Percentiles rank a stretch among this genome's conserved stretches.
phyloP scores from a whole-genome alignment of 2,329 filamentous ascomycete species.

The Hymenoscyphus scutula region DNA sequence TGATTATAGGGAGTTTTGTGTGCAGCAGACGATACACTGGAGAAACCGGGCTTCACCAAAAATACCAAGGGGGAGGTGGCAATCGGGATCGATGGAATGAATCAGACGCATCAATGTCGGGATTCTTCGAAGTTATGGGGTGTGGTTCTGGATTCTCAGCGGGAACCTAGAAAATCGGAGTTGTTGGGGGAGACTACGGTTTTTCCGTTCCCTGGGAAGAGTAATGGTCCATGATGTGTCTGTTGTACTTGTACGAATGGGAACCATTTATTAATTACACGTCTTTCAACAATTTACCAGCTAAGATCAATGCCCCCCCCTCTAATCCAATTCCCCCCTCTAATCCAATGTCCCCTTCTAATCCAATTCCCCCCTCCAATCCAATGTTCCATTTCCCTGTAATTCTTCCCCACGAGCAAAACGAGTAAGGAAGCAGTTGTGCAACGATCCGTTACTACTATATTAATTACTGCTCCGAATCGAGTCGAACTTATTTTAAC shows the following conservation, averaged over 20 bases:
- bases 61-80: slow-evolving; percentile 1
- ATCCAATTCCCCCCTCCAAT: no score
- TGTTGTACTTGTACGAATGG: background rate
- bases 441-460: no score
- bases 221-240: background rate
- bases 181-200: slow-evolving; percentile 2
- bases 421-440: no score
- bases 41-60: slow-evolving; percentile 1
- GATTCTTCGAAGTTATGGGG: slow-evolving; percentile 4
- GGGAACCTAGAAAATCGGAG: background rate
- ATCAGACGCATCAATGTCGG: slow-evolving; percentile 7
- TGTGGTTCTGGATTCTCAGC: background rate
- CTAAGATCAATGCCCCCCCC: no score
- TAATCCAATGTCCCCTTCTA: no score
- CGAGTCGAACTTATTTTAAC: no score
- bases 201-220: background rate
- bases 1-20: background rate
- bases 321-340: no score
- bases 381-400: no score
- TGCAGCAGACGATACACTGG: slow-evolving; percentile 7
- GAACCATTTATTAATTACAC: background rate
- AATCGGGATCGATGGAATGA: slow-evolving; percentile 5
- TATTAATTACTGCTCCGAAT: no score
- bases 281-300: background rate
- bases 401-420: no score